A percentile compares a stretch with the other conserved stretches of the same genome.
Evolutionary conservation across 2,329 filamentous ascomycete genomes (phyloP).

Genomic region (Cucurbitaria berberidis): DNA sequence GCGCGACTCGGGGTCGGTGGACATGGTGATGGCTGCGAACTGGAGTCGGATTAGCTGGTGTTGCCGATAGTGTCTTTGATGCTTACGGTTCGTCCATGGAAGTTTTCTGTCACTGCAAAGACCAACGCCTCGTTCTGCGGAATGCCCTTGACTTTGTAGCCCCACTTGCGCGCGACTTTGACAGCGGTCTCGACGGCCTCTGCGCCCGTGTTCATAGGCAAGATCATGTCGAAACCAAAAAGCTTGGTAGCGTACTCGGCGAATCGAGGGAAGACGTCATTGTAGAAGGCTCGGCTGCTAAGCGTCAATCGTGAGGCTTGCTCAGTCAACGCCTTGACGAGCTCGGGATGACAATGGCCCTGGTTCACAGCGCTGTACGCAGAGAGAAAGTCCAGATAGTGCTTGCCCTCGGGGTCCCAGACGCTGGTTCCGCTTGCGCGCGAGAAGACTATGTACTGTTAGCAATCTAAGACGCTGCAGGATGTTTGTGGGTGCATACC

Average conservation of each 20-base stretch:
- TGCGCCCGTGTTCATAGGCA: slow-evolving; percentile 98
- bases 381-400: slow-evolving; percentile 97
- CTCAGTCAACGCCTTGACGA: slow-evolving; percentile 86
- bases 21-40: slow-evolving; percentile 96
- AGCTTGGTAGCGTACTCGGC: slow-evolving; percentile 87
- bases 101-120: slow-evolving; percentile 87
- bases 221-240: slow-evolving; percentile 96
- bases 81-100: slow-evolving; percentile 90
- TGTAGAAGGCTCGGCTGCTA: slow-evolving; percentile 95
- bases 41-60: slow-evolving; percentile 46
- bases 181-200: slow-evolving; percentile 95
- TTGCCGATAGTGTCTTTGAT: neutral
- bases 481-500: slow-evolving; percentile 49
- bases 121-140: slow-evolving; percentile 82
- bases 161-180: slow-evolving; percentile 97
- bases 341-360: slow-evolving; percentile 95
- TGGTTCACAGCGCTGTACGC: slow-evolving; percentile 98
- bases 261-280: slow-evolving; percentile 96
- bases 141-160: slow-evolving; percentile 94
- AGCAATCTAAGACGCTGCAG: slow-evolving; percentile 2
- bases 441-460: slow-evolving; percentile 64
- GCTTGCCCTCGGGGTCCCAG: slow-evolving; percentile 91
- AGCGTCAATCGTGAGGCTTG: slow-evolving; percentile 90
- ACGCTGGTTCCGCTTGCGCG: slow-evolving; percentile 84
- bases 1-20: slow-evolving; percentile 91